These are phyloP conservation scores for Pseudonectria foliicola DNA, from an alignment of 2,329 filamentous ascomycete species.

Conservation along the genomic window DNA sequence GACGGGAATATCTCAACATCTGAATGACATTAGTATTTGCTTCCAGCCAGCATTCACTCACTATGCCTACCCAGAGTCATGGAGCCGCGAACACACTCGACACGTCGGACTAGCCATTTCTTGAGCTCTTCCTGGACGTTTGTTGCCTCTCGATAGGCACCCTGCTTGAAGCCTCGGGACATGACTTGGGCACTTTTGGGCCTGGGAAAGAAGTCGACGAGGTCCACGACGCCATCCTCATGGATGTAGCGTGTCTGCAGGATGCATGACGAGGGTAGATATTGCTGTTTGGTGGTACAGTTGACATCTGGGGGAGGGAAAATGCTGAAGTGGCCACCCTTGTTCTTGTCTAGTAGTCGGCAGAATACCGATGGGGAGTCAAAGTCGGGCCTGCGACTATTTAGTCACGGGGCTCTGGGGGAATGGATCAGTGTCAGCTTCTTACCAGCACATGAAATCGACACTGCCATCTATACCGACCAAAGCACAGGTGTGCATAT, in stretches of 20 bases:
- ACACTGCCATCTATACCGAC: conserved; percentile 66
- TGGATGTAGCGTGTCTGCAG: conserved; percentile 72
- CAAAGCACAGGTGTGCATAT: conserved; percentile 73
- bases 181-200: conserved; percentile 52
- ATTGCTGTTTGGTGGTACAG: conserved; percentile 70
- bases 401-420: neutral
- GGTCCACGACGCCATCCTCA: conserved; percentile 65
- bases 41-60: no score
- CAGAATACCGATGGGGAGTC: conserved; percentile 73
- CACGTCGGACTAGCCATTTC: conserved; percentile 62
- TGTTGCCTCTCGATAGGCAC: conserved; percentile 45
- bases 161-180: conserved; percentile 39
- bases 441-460: conserved; percentile 71
- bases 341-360: conserved; percentile 65
- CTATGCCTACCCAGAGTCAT: conserved; percentile 47
- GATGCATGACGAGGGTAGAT: conserved; percentile 67
- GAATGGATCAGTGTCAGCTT: neutral
- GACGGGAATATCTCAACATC: conserved; percentile 67
- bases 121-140: conserved; percentile 56
- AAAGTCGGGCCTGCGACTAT: conserved; percentile 59
- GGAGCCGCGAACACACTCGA: conserved; percentile 64
- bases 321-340: conserved; percentile 67
- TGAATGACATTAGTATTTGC: conserved; percentile 14
- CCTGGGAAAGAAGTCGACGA: conserved; percentile 70
- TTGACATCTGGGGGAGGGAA: conserved; percentile 42